These are phyloP conservation scores for Curvularia hawaiiensis DNA, from an alignment of 2,329 filamentous ascomycete species.

Conservation along the genomic window DNA sequence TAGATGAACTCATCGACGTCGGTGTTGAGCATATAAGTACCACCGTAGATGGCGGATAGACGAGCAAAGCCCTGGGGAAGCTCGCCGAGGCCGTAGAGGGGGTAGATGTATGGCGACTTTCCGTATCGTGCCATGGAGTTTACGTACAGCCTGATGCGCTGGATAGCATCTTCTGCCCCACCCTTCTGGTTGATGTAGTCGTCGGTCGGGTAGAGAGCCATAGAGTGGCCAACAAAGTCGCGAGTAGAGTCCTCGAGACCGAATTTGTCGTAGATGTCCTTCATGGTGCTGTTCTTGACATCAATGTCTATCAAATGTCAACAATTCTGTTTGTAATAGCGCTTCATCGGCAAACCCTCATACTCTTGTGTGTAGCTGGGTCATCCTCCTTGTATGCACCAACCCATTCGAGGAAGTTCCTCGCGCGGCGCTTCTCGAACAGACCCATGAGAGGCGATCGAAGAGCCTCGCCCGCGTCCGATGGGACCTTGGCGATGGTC, in stretches of 20 bases:
- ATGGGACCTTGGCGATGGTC: constrained; percentile 95
- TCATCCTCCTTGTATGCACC: constrained; percentile 84
- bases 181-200: constrained; percentile 79
- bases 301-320: constrained; percentile 67
- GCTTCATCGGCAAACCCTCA: constrained; percentile 24
- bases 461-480: constrained; percentile 84
- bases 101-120: constrained; percentile 99
- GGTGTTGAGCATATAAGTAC: constrained; percentile 99
- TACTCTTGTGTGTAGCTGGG: constrained; percentile 87
- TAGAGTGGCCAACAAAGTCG: constrained; percentile 97
- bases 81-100: constrained; percentile 94
- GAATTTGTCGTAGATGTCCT: constrained; percentile 99
- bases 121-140: constrained; percentile 98
- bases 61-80: constrained; percentile 97
- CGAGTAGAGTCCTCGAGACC: constrained; percentile 86
- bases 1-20: constrained; percentile 88
- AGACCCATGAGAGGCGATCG: constrained; percentile 94
- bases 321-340: not conserved
- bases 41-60: constrained; percentile 96
- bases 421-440: constrained; percentile 96
- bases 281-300: constrained; percentile 82
- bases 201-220: constrained; percentile 94
- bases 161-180: constrained; percentile 80
- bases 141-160: constrained; percentile 93
- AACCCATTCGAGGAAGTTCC: constrained; percentile 96